These are phyloP conservation scores for Akanthomyces uredinophilus DNA, from an alignment of 2,329 filamentous ascomycete species.

Conservation along the genomic window DNA sequence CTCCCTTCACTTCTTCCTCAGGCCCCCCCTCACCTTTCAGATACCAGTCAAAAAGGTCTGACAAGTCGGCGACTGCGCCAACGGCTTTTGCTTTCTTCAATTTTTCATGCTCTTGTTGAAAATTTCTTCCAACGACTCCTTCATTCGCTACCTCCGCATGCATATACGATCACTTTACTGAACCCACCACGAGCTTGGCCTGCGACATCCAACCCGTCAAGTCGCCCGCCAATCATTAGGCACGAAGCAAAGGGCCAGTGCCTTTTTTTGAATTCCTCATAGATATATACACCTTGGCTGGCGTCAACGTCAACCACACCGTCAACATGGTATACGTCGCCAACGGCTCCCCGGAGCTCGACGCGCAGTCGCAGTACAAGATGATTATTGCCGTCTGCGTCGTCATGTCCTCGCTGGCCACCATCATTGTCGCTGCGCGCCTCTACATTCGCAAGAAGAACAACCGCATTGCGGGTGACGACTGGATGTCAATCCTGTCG, in stretches of 20 bases:
- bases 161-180: background rate
- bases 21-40: background rate
- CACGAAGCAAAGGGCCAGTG: background rate
- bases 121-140: background rate
- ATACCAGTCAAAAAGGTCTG: background rate
- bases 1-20: background rate
- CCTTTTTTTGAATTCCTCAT: background rate
- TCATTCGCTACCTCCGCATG: background rate
- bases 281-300: background rate
- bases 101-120: too few relatives aligned
- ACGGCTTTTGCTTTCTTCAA: background rate
- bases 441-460: slow-evolving; percentile 37
- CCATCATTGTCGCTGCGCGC: slow-evolving; percentile 35
- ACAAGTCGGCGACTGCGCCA: background rate
- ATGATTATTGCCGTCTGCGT: slow-evolving; percentile 45
- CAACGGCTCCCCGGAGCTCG: slow-evolving; percentile 42
- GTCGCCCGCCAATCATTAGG: background rate
- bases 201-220: background rate
- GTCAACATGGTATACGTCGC: slow-evolving; percentile 45
- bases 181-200: background rate
- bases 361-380: slow-evolving; percentile 42
- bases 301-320: background rate
- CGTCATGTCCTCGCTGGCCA: slow-evolving; percentile 39
- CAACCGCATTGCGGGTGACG: slow-evolving; percentile 42
- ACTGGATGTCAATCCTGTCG: slow-evolving; percentile 38